Percentiles rank a stretch among this genome's conserved stretches.
Evolutionary conservation across 352 stramenopile species (phyloP).

Genomic region (Pythium dissimile): DNA sequence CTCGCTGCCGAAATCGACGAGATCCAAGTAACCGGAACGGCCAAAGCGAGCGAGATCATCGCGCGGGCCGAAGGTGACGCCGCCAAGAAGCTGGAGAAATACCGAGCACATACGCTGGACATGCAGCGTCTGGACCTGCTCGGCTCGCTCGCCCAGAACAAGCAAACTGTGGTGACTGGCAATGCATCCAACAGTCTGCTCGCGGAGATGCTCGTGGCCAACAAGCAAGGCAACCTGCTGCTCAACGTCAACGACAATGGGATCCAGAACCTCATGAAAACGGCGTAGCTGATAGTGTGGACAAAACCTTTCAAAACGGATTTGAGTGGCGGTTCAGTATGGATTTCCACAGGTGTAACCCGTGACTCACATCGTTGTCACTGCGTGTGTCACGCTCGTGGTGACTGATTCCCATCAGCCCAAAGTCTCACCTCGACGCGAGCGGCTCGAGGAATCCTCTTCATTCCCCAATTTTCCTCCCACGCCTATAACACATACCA

Average conservation of each 20-base stretch:
- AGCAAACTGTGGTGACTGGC: conserved; percentile 41
- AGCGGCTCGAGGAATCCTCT: not conserved
- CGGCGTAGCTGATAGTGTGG: not conserved
- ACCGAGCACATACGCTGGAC: conserved; percentile 33
- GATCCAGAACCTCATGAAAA: conserved; percentile 26
- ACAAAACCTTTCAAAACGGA: not conserved
- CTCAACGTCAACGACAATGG: conserved; percentile 34
- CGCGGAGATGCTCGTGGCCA: conserved; percentile 53
- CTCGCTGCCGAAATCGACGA: conserved; percentile 34
- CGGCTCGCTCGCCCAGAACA: conserved; percentile 36
- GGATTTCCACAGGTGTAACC: not conserved
- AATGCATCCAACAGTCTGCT: conserved; percentile 48
- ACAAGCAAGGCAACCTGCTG: conserved; percentile 48
- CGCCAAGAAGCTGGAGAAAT: conserved; percentile 37
- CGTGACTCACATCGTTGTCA: not conserved
- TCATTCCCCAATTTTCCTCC: not conserved
- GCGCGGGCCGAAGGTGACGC: conserved; percentile 37
- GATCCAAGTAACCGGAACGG: conserved; percentile 25
- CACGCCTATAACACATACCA: not conserved
- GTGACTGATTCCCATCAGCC: conserved; percentile 5
- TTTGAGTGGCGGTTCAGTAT: conserved; percentile 7
- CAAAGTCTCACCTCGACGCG: not conserved
- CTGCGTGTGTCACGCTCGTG: not conserved
- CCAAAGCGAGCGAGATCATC: conserved; percentile 43
- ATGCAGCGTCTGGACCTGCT: conserved; percentile 49